Evolutionary conservation across 805 yeast genomes (phyloP), one percentile per base, ranked within the genome.

Genomic region (Lipomyces starkeyi): DNA sequence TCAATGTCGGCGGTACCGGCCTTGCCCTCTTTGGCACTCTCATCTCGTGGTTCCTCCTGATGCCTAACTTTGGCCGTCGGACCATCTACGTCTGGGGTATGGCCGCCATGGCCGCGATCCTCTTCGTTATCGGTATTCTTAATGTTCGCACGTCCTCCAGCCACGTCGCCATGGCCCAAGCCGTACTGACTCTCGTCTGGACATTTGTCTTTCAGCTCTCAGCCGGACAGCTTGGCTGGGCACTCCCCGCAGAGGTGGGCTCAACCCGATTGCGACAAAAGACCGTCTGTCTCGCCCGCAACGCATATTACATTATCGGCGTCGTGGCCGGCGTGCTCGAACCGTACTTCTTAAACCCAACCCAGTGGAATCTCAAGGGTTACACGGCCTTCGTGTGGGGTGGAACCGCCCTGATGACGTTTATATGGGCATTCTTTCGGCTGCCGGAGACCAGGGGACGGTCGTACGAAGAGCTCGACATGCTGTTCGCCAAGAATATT

Each of bases 401-500:
- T 57, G 85, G 80, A 1, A 71, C 74, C 27, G 74, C 78, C 17
- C 55, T 79, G 5, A 3, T 76, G 17, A 72, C 79, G 20, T 34
- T 81, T 6, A 70, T 78, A 52, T 85, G 87, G 86, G 78, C 81
- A 40, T 83, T 78, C 76, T 83, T 84, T 76, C 82, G 84, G 61
- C 78, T 87, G 62, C 91, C 91, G 7, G 91, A 88, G 76, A 85
- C 89, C 34, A 80, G 80, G 71, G 83, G 82, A 59, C 81, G 88
- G 76, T 84, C 90, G 0, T 86, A 80, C 74, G 88, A 87, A 60
- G 90, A 88, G 73, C 78, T 88, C 74, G 90, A 87, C 76, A 77
- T 79, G 63, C 78, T 87, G 78, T 88, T 87, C 77, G 80, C 71
- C 56, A 69, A 73, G 71, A 70, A 73, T 62, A 72, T 73, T 61